Conservation (phyloP, 306 rosid genomes). For the Styphnolobium japonicum region DNA sequence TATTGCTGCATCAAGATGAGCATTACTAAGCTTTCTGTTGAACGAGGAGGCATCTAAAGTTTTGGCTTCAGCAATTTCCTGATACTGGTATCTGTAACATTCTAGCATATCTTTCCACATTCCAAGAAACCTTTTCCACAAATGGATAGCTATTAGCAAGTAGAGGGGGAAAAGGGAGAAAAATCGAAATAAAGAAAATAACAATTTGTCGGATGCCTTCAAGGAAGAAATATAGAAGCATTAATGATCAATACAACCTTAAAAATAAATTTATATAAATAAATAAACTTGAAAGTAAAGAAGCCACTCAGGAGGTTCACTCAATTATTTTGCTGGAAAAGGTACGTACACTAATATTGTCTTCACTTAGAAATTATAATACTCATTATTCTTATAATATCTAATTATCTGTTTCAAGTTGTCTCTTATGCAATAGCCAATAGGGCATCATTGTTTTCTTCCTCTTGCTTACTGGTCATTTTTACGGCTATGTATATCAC, state of each 20-base stretch:
- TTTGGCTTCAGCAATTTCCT: conserved; percentile 46
- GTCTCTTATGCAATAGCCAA: neutral
- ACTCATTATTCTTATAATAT: neutral
- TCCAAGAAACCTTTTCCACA: conserved; percentile 47
- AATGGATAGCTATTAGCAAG: conserved; percentile 1
- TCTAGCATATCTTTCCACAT: conserved; percentile 87
- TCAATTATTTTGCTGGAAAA: neutral
- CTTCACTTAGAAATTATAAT: neutral
- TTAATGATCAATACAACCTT: neutral
- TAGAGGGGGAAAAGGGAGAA: neutral
- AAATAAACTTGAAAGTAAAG: neutral
- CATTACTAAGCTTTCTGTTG: conserved; percentile 32
- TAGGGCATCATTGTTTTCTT: neutral
- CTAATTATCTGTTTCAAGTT: neutral
- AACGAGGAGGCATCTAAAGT: conserved; percentile 35
- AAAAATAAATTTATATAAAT: neutral
- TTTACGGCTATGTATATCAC: neutral
- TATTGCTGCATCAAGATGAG: conserved; percentile 53
- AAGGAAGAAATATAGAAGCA: neutral
- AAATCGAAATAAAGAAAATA: neutral
- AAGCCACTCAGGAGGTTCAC: neutral
- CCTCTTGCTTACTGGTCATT: neutral
- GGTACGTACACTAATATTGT: neutral
- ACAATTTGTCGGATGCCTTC: neutral
- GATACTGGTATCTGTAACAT: conserved; percentile 58